Conservation (phyloP, 768 basidiomycete genomes). For the Mycena olivaceomarginata region DNA sequence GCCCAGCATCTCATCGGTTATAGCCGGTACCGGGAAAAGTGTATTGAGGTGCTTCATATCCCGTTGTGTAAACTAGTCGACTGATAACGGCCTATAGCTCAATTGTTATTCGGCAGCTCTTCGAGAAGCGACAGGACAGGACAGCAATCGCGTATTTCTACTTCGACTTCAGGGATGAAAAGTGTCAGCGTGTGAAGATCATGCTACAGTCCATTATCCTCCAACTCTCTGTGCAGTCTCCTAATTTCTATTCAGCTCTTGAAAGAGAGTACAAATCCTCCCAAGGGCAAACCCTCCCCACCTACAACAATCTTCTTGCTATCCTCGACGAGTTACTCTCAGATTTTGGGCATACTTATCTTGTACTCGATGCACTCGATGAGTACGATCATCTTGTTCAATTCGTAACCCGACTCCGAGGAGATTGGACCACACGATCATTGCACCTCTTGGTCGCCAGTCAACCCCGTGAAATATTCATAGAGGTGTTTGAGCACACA, state of each 20-base stretch:
- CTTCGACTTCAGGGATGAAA: neutral
- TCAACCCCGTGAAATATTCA: neutral
- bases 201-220: neutral
- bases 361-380: neutral
- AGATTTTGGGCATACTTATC: neutral
- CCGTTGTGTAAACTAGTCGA: no score
- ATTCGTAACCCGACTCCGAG: neutral
- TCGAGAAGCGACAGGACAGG: neutral
- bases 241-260: neutral
- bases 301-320: neutral
- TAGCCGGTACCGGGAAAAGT: neutral
- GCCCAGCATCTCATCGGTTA: neutral
- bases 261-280: neutral
- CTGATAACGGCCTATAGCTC: no score
- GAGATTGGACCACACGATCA: neutral
- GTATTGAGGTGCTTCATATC: neutral
- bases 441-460: neutral
- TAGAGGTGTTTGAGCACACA: neutral
- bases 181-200: neutral
- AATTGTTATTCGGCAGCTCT: neutral
- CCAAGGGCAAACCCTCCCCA: neutral
- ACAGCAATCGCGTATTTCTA: neutral
- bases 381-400: neutral
- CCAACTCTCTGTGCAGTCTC: neutral
- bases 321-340: neutral